Percentiles rank a stretch among this genome's conserved stretches.
These are phyloP conservation scores for Podaxis sp. DNA, from an alignment of 768 basidiomycete species.

Conservation along the genomic window DNA sequence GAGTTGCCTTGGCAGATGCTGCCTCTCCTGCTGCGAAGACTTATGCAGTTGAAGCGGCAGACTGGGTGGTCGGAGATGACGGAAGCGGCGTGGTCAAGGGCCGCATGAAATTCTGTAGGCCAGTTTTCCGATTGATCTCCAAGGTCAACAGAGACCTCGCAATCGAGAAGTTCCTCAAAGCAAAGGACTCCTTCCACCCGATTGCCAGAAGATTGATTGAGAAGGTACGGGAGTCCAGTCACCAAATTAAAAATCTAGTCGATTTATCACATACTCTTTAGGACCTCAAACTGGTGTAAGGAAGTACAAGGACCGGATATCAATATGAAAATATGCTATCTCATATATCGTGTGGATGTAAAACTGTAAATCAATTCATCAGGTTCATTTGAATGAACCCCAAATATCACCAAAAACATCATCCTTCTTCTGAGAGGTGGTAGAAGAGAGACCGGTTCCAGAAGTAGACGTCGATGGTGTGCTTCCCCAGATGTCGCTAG, in stretches of 20 bases:
- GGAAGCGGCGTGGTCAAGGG: slow-evolving; percentile 66
- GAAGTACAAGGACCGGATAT: too few species aligned
- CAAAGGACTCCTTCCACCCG: slow-evolving; percentile 66
- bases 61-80: slow-evolving; percentile 71
- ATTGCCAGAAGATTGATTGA: slow-evolving; percentile 76
- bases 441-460: neutral
- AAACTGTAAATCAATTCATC: neutral
- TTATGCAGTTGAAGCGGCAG: slow-evolving; percentile 54
- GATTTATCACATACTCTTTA: slow-evolving; percentile 35
- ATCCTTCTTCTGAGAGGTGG: slow-evolving; percentile 52
- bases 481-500: slow-evolving; percentile 63
- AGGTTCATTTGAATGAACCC: slow-evolving; percentile 73
- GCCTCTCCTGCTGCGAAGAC: slow-evolving; percentile 43
- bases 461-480: slow-evolving; percentile 16
- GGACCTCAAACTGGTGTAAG: slow-evolving; percentile 14
- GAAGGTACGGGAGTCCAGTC: slow-evolving; percentile 46
- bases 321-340: neutral
- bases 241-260: neutral
- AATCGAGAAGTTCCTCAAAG: slow-evolving; percentile 42
- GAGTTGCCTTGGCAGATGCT: slow-evolving; percentile 58
- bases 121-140: slow-evolving; percentile 55
- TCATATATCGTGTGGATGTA: neutral
- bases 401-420: slow-evolving; percentile 83
- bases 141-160: slow-evolving; percentile 58
- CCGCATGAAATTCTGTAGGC: slow-evolving; percentile 84